Base-by-base conservation (phyloP, 2,329 filamentous ascomycete species). In the Podosphaera xanthii region DNA sequence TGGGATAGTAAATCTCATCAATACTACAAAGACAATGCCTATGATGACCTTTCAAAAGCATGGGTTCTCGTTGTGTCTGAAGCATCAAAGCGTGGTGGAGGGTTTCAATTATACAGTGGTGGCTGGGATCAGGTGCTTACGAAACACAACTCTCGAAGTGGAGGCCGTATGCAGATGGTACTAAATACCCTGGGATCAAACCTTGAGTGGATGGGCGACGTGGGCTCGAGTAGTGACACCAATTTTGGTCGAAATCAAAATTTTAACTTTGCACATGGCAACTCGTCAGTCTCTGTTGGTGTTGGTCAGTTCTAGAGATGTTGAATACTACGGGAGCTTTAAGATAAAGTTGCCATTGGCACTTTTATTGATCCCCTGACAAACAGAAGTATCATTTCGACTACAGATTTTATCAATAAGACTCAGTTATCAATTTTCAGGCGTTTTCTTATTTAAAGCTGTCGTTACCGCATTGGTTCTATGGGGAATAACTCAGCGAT, bases 11-110 rank as follows among this genome's bases (percentile, higher is more conserved):
- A 85, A 61, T 82, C 87, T 62, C 86, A 96, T 72, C 90, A 90
- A 64, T 80, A 95, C 66, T 87, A 94, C 74, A 96, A 96, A 71
- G 85, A 95, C 64, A 88, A 88, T 63, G 90, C 91, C 5, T 98
- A 98, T 69, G 91, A 98, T 67, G 92, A 97, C 69, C 90, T 98
- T 63, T 84, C 87, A 34, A 88, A 85, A 67, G 92, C 92, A 0
- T 98, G 92, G 92, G 83, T 87, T 14, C 71, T 94, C 64, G 91
- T 95, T 57, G 86, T 98, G 65, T 84, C 83, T 62, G 92, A 98
- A 71, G 88, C 89, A 1, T 83, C 86, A 31, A 97, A 97, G 74
- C 80, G 86, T 64, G 91, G 88, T 9, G 90, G 88, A 35, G 92
- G 92, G 40, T 92, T 97, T 66, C 82, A 87, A 64, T 69, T 98